A percentile compares a stretch with the other conserved stretches of the same genome.
Evolutionary conservation across 2,329 filamentous ascomycete species (phyloP).

Genomic region (Sarocladium brachiariae): DNA sequence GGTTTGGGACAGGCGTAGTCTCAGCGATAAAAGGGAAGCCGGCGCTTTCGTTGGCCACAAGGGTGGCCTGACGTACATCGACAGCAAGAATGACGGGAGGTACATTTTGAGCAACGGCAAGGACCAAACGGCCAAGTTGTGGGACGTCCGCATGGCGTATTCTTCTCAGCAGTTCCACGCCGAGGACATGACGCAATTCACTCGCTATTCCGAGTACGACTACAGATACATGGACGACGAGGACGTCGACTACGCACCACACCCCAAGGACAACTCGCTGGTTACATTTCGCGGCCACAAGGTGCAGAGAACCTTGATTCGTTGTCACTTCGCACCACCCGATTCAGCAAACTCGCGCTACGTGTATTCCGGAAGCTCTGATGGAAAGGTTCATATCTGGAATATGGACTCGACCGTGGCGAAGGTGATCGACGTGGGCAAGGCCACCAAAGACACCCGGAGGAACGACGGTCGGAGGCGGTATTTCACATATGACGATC

Average conservation of each 20-base stretch:
- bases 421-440: slow-evolving; percentile 67
- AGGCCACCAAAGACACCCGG: slow-evolving; percentile 58
- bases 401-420: slow-evolving; percentile 87
- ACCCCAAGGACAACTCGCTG: slow-evolving; percentile 80
- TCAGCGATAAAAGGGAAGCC: slow-evolving; percentile 71
- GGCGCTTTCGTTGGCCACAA: slow-evolving; percentile 61
- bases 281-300: slow-evolving; percentile 91
- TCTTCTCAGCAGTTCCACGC: slow-evolving; percentile 56
- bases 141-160: slow-evolving; percentile 90
- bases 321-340: slow-evolving; percentile 90
- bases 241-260: slow-evolving; percentile 49
- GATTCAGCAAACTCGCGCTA: slow-evolving; percentile 82
- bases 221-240: slow-evolving; percentile 66
- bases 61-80: slow-evolving; percentile 61
- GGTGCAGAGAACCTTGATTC: slow-evolving; percentile 82
- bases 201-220: slow-evolving; percentile 56
- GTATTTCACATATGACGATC: slow-evolving; percentile 47
- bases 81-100: slow-evolving; percentile 62
- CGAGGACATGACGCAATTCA: slow-evolving; percentile 49
- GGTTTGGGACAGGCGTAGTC: slow-evolving; percentile 91
- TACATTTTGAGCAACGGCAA: slow-evolving; percentile 94
- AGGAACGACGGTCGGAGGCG: slow-evolving; percentile 47
- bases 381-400: slow-evolving; percentile 86
- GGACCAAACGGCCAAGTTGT: slow-evolving; percentile 95
- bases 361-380: slow-evolving; percentile 85